These are phyloP conservation scores for Daldinia vernicosa DNA, from an alignment of 495 filamentous ascomycete genomes.

Conservation along the genomic window DNA sequence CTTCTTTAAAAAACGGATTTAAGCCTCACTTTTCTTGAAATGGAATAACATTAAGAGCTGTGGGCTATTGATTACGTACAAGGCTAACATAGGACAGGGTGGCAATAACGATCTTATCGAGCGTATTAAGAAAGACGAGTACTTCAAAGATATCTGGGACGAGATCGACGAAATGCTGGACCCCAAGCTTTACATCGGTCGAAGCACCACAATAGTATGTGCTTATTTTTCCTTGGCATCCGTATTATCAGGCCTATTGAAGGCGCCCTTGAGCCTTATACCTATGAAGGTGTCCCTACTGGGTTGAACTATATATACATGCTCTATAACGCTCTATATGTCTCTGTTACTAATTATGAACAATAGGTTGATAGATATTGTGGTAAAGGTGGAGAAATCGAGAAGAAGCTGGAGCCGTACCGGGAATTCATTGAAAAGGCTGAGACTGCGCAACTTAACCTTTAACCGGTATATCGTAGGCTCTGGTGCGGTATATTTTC, in stretches of 20 bases:
- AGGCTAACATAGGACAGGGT: constrained; percentile 4
- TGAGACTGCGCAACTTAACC: constrained; percentile 44
- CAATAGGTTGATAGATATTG: constrained; percentile 57
- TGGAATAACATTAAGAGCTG: neutral
- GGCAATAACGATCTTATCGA: constrained; percentile 82
- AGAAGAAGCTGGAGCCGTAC: constrained; percentile 45
- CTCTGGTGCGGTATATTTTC: no score
- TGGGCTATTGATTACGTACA: neutral
- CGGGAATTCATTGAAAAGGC: constrained; percentile 35
- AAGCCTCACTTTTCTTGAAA: neutral
- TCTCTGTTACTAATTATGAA: neutral
- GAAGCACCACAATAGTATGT: constrained; percentile 50
- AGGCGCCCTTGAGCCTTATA: neutral
- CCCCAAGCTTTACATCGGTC: constrained; percentile 74
- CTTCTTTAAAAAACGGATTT: neutral
- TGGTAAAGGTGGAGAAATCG: constrained; percentile 43
- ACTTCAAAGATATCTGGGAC: constrained; percentile 82
- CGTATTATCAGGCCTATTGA: neutral
- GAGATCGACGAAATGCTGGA: constrained; percentile 81
- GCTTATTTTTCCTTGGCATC: neutral
- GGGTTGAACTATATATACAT: neutral
- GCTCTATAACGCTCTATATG: neutral
- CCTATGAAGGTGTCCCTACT: neutral
- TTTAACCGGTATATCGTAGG: constrained; percentile 18
- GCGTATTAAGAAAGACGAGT: constrained; percentile 75